Evolutionary conservation across 306 rosid species (phyloP), one percentile per base, ranked within the genome.

Genomic region (Castanea sativa): DNA sequence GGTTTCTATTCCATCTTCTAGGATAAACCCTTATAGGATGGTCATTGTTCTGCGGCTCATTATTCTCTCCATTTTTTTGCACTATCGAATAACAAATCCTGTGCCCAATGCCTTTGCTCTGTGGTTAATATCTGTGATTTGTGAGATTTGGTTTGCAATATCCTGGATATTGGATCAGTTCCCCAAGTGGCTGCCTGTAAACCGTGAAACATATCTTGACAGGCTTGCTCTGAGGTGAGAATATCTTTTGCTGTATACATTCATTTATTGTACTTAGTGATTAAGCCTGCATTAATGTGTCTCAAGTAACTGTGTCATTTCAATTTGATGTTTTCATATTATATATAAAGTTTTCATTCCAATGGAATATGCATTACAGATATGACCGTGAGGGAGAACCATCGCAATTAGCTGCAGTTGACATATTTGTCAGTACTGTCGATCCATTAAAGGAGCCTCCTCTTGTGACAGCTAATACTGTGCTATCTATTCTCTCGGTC

Each of bases 81-180:
- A 94, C 69, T 94, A 94, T 63, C 97, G 99, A 55, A 71, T 94
- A 73, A 94, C 99, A 29, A 92, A 94, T 86, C 99, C 97, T n/a
- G 99, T 94, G 75, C 86, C 79, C 73, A 91, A 94, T 89, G 99
- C 99, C 59, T 92, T 71, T 74, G 87, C 92, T 19, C 79, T 94
- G 79, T 94, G 99, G 99, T 73, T 94, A 69, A 78, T 92, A 80
- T 94, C 97, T 4, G 99, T 94, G 79, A 92, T 94, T 72, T 94
- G 99, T 83, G 99, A 94, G 92, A 90, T 94, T 80, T 94, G 99
- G 99, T 94, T 94, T 72, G 97, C 99, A 45, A 80, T 94, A 0
- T 94, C 99, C 63, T 94, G 99, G 99, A 92, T 94, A 76, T 86
- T 94, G 70, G 99, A 94, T 94, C 99, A 94, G 86, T 91, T 94